A percentile compares a stretch with the other conserved stretches of the same genome.
phyloP scores from a whole-genome alignment of 2,329 filamentous ascomycete species.

The Triangularia setosa region DNA sequence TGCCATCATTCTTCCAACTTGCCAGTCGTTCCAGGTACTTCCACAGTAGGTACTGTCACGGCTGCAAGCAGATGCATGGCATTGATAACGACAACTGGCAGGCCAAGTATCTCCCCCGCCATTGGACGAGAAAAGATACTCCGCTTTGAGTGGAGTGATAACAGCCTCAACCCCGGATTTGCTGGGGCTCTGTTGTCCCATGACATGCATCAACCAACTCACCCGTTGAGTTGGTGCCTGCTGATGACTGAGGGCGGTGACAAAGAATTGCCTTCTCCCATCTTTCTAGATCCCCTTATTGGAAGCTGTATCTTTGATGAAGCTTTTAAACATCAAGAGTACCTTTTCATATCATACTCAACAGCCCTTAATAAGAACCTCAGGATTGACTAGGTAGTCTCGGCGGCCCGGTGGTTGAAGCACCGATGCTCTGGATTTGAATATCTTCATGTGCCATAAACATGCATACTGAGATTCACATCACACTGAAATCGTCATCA shows the following conservation, averaged over 20 bases:
- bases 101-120: constrained; percentile 1
- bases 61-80: neutral
- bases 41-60: neutral
- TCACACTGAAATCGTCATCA: neutral
- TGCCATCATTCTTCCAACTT: neutral
- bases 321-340: neutral
- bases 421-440: neutral
- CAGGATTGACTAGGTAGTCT: neutral
- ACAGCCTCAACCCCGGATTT: constrained; percentile 4
- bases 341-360: neutral
- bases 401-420: neutral
- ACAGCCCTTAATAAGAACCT: neutral
- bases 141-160: neutral
- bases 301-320: neutral
- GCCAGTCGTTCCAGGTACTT: neutral
- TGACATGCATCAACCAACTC: neutral
- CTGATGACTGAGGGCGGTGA: neutral
- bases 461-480: neutral
- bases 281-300: neutral
- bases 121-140: neutral
- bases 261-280: neutral
- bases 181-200: neutral
- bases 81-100: constrained; percentile 10
- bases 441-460: neutral
- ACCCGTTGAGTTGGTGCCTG: neutral